Evolutionary conservation across 2,329 filamentous ascomycete genomes (phyloP).

Genomic region (Cladophialophora yegresii): DNA sequence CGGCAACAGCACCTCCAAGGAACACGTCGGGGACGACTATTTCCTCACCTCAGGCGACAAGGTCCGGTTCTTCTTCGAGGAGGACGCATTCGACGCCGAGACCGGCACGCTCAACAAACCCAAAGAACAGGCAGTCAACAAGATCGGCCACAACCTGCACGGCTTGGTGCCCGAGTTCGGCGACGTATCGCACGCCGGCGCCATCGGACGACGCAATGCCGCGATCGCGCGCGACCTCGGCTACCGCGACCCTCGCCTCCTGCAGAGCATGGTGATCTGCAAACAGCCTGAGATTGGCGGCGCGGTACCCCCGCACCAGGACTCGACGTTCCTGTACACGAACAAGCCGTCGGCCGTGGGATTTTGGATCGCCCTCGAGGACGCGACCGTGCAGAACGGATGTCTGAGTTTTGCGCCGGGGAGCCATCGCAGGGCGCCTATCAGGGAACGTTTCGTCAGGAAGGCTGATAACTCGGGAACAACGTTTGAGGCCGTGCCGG

Average conservation of each 20-base stretch:
- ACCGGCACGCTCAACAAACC: slow-evolving; percentile 70
- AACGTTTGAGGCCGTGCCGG: slow-evolving; percentile 59
- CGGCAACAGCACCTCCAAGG: slow-evolving; percentile 46
- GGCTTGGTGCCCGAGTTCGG: slow-evolving; percentile 67
- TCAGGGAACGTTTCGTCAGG: slow-evolving; percentile 75
- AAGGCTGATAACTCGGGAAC: slow-evolving; percentile 58
- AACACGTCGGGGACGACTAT: slow-evolving; percentile 90
- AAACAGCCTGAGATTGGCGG: slow-evolving; percentile 97
- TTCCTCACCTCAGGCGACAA: slow-evolving; percentile 90
- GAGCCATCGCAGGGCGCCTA: slow-evolving; percentile 71
- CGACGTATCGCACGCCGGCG: slow-evolving; percentile 52
- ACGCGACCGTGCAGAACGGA: slow-evolving; percentile 82
- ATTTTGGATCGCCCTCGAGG: slow-evolving; percentile 97
- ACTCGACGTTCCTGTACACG: slow-evolving; percentile 90
- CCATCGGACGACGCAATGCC: slow-evolving; percentile 50
- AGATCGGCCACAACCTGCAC: slow-evolving; percentile 80
- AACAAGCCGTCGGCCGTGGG: slow-evolving; percentile 84
- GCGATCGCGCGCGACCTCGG: slow-evolving; percentile 71
- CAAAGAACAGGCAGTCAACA: slow-evolving; percentile 84
- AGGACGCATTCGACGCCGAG: slow-evolving; percentile 74
- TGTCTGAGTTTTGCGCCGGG: slow-evolving; percentile 85
- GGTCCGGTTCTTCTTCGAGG: slow-evolving; percentile 95
- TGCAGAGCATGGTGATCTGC: slow-evolving; percentile 98
- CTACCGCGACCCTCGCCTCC: slow-evolving; percentile 71
- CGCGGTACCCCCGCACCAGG: slow-evolving; percentile 86